These are phyloP conservation scores for Papiliotrema fonsecae DNA, from an alignment of 1,284 basidiomycete species.

Conservation along the genomic window DNA sequence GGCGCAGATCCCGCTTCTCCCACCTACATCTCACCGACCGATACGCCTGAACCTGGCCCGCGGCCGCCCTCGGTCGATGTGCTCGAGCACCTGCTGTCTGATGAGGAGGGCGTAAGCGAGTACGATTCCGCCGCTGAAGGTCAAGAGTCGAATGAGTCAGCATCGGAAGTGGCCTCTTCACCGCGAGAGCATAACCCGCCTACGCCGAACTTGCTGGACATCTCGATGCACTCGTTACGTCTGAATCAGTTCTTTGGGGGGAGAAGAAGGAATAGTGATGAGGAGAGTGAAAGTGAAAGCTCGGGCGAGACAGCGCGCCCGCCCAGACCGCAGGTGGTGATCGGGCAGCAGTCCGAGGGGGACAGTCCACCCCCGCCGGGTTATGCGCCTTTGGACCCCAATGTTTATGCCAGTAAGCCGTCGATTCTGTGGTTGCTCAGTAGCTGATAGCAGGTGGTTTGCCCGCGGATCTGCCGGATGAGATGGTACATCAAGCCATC, in stretches of 20 bases:
- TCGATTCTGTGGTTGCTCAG: background rate
- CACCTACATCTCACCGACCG: slow-evolving; percentile 43
- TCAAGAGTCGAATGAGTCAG: slow-evolving; percentile 11
- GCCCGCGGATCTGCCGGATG: slow-evolving; percentile 47
- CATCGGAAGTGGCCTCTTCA: slow-evolving; percentile 14
- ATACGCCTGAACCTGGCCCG: slow-evolving; percentile 36
- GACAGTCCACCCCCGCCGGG: slow-evolving; percentile 39
- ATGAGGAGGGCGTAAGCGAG: slow-evolving; percentile 20
- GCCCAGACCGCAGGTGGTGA: slow-evolving; percentile 5
- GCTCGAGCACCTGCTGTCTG: slow-evolving; percentile 17
- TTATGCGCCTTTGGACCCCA: slow-evolving; percentile 48
- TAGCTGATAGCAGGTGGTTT: slow-evolving; percentile 32
- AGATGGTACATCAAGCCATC: slow-evolving; percentile 47
- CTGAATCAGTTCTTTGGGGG: slow-evolving; percentile 32
- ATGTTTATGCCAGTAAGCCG: slow-evolving; percentile 41
- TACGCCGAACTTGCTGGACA: slow-evolving; percentile 54
- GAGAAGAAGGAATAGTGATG: slow-evolving; percentile 9
- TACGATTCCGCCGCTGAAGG: slow-evolving; percentile 11
- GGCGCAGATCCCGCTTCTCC: background rate
- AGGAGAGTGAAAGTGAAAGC: slow-evolving; percentile 22
- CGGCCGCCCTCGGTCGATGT: slow-evolving; percentile 28
- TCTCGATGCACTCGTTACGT: slow-evolving; percentile 49
- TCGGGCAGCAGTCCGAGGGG: background rate
- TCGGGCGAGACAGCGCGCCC: slow-evolving; percentile 31
- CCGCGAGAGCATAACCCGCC: slow-evolving; percentile 53